These are phyloP conservation scores for Echinochloa phyllopogon DNA, from an alignment of 176 grass and related monocot species.

Conservation along the genomic window DNA sequence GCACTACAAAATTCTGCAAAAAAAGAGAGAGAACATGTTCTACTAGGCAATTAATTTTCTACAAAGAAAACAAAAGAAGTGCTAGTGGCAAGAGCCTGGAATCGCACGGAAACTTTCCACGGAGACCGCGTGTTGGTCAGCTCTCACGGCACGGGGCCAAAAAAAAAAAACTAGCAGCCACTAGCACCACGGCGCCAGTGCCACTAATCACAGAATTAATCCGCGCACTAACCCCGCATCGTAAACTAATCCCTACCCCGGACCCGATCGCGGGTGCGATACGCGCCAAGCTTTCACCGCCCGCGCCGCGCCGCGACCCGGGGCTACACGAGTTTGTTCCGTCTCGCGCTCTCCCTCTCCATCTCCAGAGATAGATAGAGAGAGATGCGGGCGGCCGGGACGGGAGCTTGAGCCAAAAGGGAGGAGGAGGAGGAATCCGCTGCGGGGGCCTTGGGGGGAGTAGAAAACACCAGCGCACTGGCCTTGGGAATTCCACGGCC, in stretches of 20 bases:
- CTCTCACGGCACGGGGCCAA: neutral
- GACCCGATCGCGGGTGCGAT: neutral
- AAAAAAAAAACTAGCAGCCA: neutral
- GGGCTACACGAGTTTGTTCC: constrained; percentile 1
- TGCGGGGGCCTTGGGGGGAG: neutral
- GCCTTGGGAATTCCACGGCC: constrained; percentile 43
- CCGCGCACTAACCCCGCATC: constrained; percentile 4
- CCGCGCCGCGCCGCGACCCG: neutral
- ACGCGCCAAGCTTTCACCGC: constrained; percentile 29
- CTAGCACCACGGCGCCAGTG: neutral
- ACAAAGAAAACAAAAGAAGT: neutral
- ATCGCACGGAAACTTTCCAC: constrained; percentile 12
- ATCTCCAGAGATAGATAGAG: neutral
- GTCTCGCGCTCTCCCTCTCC: constrained; percentile 10
- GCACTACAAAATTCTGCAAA: neutral
- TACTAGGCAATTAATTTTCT: neutral
- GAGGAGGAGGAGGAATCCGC: constrained; percentile 34
- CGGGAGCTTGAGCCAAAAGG: constrained; percentile 15
- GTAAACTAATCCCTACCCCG: constrained; percentile 12
- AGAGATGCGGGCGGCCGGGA: neutral
- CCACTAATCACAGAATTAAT: constrained; percentile 18
- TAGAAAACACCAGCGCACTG: constrained; percentile 39
- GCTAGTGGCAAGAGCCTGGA: constrained; percentile 15
- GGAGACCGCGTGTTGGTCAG: neutral
- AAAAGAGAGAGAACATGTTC: neutral